Evolutionary conservation across 139 green algal genomes (phyloP), one percentile per base, ranked within the genome.

Genomic region (Coelastrella sp.): DNA sequence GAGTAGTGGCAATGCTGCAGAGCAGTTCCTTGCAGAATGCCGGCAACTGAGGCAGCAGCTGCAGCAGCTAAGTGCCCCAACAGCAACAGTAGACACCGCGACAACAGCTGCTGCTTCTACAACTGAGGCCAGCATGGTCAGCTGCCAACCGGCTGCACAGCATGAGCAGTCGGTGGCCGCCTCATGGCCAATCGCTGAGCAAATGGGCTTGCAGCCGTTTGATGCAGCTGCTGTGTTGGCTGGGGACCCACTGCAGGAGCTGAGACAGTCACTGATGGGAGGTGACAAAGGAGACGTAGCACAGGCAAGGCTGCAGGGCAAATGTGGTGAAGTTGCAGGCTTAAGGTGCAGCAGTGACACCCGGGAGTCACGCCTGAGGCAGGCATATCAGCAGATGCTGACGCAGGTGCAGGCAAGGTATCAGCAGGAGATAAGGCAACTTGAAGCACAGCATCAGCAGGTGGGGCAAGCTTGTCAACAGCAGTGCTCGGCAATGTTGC

Each of bases 311-410:
- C 13, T 1, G 27, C 57, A 66, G n/a, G 57, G 57, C 57, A 21
- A 0, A 8, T 71, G 62, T 71, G 6, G 5, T 3, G 62, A 7
- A 40, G 69, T n/a, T 40, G 62, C n/a, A 45, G 72, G 48, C 45
- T 32, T 57, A 30, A 48, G 48, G 72, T 51, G 34, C 35, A n/a
- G 6, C 30, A 48, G 27, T 67, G 41, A 23, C 32, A 66, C 45
- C 8, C 48, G 43, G 15, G 72, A 79, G 71, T 38, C 23, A 41
- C 71, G 71, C 3, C 21, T 80, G 51, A 35, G 75, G 23, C 53
- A 71, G 75, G 75, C 75, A 5, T 82, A 82, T 35, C 75, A 82
- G 75, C 53, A 71, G 35, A 53, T 71, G 75, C 35, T 82, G 75
- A 60, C n/a, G 2, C 34, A 82, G 75, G 51, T 82, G 75, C 75